phyloP scores from a whole-genome alignment of 75 land plant species.

The Picea glauca region DNA sequence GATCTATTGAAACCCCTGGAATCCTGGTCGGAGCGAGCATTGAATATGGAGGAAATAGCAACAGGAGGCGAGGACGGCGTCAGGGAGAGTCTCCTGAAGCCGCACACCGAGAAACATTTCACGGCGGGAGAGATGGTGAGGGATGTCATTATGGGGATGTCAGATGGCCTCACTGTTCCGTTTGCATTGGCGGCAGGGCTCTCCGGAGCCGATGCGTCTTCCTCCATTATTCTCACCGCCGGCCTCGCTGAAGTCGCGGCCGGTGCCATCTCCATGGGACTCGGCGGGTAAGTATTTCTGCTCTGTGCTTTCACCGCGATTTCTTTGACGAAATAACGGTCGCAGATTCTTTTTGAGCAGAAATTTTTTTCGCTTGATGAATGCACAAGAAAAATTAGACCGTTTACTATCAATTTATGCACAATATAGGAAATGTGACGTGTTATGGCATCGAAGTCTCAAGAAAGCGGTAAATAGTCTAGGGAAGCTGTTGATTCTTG shows the following conservation, averaged over 20 bases:
- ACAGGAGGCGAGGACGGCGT: not conserved
- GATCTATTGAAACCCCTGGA: too few relatives aligned
- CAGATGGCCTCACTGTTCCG: constrained; percentile 97
- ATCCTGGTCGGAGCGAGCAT: too few relatives aligned
- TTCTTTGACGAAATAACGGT: too few relatives aligned
- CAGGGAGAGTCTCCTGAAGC: constrained; percentile 12
- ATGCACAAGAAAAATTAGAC: not conserved
- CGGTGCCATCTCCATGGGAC: constrained; percentile 98
- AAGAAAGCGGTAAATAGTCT: too few relatives aligned
- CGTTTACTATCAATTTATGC: too few relatives aligned
- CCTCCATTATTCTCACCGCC: constrained; percentile 87
- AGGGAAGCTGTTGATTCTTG: too few relatives aligned
- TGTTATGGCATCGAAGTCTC: too few relatives aligned
- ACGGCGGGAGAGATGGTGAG: constrained; percentile 81
- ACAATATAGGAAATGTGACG: too few relatives aligned
- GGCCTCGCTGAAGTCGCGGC: constrained; percentile 99
- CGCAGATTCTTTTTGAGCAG: too few relatives aligned
- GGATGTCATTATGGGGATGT: constrained; percentile 91
- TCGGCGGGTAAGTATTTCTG: constrained; percentile 63
- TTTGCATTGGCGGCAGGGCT: constrained; percentile 98
- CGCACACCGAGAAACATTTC: constrained; percentile 85
- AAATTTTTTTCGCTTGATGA: too few relatives aligned
- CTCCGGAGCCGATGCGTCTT: constrained; percentile 84
- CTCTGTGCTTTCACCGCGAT: not conserved
- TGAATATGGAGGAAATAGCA: not conserved